Percentiles rank a stretch among this genome's conserved stretches.
Conservation (phyloP, 306 rosid species). For the Cicer judaicum region DNA sequence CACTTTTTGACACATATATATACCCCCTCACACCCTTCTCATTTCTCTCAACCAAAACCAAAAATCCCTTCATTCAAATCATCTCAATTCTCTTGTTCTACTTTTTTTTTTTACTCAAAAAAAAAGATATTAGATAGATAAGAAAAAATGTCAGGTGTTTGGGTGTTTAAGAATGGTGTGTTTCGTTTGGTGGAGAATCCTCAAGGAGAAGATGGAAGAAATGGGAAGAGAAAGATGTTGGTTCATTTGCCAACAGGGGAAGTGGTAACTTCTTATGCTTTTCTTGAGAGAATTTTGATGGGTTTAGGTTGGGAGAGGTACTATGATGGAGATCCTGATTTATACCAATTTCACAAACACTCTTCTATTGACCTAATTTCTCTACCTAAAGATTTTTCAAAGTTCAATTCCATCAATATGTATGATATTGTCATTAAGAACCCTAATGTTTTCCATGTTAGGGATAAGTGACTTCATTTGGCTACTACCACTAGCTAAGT, state of each 20-base stretch:
- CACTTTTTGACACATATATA: constrained; percentile 54
- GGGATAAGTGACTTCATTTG: constrained; percentile 58
- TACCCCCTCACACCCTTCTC: constrained; percentile 41
- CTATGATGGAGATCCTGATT: constrained; percentile 79
- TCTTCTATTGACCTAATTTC: constrained; percentile 89
- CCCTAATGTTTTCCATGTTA: constrained; percentile 86
- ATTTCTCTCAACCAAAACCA: constrained; percentile 36
- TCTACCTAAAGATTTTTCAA: constrained; percentile 78
- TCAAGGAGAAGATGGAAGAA: constrained; percentile 61
- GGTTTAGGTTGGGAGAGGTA: constrained; percentile 97
- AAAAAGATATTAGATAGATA: neutral
- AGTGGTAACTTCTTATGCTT: constrained; percentile 65
- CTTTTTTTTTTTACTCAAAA: too few relatives aligned
- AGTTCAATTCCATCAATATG: constrained; percentile 87
- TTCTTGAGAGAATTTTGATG: constrained; percentile 65
- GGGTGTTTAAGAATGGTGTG: constrained; percentile 85
- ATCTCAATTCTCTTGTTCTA: neutral
- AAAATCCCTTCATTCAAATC: constrained; percentile 25
- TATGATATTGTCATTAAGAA: constrained; percentile 85
- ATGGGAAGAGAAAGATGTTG: constrained; percentile 61
- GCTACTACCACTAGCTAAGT: neutral
- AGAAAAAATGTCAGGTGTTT: constrained; percentile 80
- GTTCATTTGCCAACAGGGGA: constrained; percentile 74
- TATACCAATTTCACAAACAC: constrained; percentile 85
- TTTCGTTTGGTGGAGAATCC: constrained; percentile 73